Evolutionary conservation across 1,284 basidiomycete genomes (phyloP), one percentile per base, ranked within the genome.

Genomic region (Boletus sp.): DNA sequence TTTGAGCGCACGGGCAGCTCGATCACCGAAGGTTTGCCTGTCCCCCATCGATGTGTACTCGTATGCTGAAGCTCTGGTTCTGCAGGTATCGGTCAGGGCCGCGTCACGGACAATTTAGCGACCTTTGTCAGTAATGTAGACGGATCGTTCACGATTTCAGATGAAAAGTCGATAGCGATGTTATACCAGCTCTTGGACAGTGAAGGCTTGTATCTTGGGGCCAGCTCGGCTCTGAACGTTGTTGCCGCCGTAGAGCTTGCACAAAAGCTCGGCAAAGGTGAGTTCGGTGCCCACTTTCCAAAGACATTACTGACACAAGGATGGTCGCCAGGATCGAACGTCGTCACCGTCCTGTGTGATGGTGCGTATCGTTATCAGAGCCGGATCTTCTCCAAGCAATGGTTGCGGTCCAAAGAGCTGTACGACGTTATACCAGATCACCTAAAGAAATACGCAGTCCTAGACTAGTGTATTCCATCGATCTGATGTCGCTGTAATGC

Each of bases 321-420:
- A 30, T 42, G 41, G 29, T 47, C 22, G 36, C 16, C 57, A 91
- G 91, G 93, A 27, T 90, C 85, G 37, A 92, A 78, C 9, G 76
- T 99, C 34, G 94, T 87, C 5, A 99, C 96, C 3, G 81, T 98
- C 47, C 71, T 99, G 32, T 93, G 90, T 66, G 95, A 98, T 64
- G 94, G 94, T 20, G 95, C 95, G 32, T 95, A 97, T 65, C 79
- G 95, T 60, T 99, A 99, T 66, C 96, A 99, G 73, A 93, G 89
- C 50, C 78, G 96, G 10, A 73, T 99, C 37, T 98, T 98, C 73
- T 96, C 92, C n/a, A 88, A 89, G 66, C 82, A 83, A 58, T 99
- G 96, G 96, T 73, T 99, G 48, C 75, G 88, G 66, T 75, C 79
- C 42, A 99, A 99, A 68, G 83, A 78, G 1, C 75, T 99, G 41